Evolutionary conservation across 2,329 filamentous ascomycete genomes (phyloP), one percentile per base, ranked within the genome.

Genomic region (Colletotrichum limetticola): DNA sequence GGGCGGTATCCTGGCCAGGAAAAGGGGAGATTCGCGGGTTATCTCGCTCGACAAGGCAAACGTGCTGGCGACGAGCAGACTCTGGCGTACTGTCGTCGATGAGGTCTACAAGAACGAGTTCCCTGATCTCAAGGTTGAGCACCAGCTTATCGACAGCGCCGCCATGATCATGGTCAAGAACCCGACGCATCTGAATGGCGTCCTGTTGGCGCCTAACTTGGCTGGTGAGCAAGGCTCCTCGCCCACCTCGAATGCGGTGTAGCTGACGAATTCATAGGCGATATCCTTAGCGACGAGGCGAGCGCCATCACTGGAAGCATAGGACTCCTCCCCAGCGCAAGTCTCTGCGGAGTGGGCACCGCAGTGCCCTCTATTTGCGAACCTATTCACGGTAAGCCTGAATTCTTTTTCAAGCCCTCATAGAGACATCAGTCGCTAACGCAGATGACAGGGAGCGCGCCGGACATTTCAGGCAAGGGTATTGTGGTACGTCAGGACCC

Each of bases 111-210:
- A 88, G 77, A 92, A 92, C 76, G 96, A 98, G 87, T 98, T 97
- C 86, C 95, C 96, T 3, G 91, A 96, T 82, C 85, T 98, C 58
- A 90, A 94, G 86, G 85, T 97, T 56, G 91, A 92, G 76, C 96
- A 98, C 83, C 95, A 98, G 82, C 89, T 98, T 63, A 98, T 98
- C 81, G 96, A 98, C 85, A 94, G 91, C 69, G 96, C 96, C n/a
- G 96, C 96, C 76, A 98, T 98, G 95, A 87, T 98, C 78, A 95
- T 98, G 93, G 90, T 98, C 80, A 98, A 97, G 92, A 96, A 95
- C 84, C 96, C 96, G 11, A 88, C 92, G 12, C 90, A 91, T 26
- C 88, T 98, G 66, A 98, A 98, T 82, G 97, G 96, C 66, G 91
- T 98, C 46, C 90, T 98, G 59, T 92, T 98, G 75, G 97, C 95